Conservation (phyloP, 352 stramenopile genomes). For the Globisporangium solare region DNA sequence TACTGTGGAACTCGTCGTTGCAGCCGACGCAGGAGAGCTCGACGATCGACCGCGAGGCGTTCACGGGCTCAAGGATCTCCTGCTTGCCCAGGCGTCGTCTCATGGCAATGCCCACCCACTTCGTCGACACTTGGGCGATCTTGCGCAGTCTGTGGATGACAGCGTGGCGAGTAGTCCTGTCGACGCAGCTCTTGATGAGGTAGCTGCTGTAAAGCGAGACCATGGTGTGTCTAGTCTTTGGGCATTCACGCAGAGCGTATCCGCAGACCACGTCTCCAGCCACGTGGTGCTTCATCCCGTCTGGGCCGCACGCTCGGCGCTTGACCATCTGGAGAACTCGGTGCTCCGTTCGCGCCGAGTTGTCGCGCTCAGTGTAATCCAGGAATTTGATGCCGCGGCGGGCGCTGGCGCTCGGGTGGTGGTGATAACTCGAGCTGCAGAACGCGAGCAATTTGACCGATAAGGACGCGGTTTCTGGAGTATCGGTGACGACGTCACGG, state of each 20-base stretch:
- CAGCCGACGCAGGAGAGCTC: conserved; percentile 17
- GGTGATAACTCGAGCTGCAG: conserved; percentile 5
- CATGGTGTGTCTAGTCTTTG: conserved; percentile 13
- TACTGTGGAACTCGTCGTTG: conserved; percentile 11
- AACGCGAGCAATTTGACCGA: conserved; percentile 20
- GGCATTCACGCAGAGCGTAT: conserved; percentile 21
- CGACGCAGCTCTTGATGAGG: background rate
- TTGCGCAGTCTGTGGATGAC: conserved; percentile 14
- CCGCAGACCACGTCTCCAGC: conserved; percentile 11
- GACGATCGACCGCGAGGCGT: conserved; percentile 14
- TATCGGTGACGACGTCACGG: conserved; percentile 10
- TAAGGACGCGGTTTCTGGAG: conserved; percentile 1
- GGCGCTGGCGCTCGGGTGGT: background rate
- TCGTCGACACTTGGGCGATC: conserved; percentile 13
- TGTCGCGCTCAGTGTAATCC: conserved; percentile 18
- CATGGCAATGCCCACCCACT: conserved; percentile 11
- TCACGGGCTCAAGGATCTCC: conserved; percentile 8
- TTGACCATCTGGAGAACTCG: conserved; percentile 17
- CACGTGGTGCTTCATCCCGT: conserved; percentile 2
- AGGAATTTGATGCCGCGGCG: conserved; percentile 13
- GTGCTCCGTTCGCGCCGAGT: background rate
- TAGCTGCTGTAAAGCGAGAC: conserved; percentile 18
- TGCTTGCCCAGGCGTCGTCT: conserved; percentile 9
- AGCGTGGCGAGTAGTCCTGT: conserved; percentile 8
- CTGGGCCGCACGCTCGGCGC: background rate